A percentile compares a stretch with the other conserved stretches of the same genome.
phyloP scores from a whole-genome alignment of 1,284 basidiomycete species.

The Pseudozyma pruni region DNA sequence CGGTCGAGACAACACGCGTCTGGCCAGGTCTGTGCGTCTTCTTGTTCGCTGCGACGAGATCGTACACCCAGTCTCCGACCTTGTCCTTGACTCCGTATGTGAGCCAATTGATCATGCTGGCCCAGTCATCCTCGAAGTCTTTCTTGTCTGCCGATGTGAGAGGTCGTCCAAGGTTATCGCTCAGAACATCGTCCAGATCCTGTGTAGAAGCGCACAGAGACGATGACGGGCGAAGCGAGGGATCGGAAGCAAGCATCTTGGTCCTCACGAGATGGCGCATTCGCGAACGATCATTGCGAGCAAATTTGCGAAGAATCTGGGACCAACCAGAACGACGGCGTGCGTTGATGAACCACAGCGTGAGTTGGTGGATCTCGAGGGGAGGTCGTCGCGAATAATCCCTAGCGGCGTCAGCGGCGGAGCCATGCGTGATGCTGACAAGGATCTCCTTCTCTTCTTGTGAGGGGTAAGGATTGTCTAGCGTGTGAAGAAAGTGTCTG shows the following conservation, averaged over 20 bases:
- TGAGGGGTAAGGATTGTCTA: constrained; percentile 57
- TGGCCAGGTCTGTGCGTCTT: constrained; percentile 12
- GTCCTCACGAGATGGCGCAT: constrained; percentile 31
- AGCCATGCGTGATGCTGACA: constrained; percentile 40
- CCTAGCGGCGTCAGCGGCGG: too few relatives aligned
- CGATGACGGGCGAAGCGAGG: background rate
- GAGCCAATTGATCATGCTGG: constrained; percentile 49
- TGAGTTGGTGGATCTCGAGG: constrained; percentile 40
- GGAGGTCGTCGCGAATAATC: too few relatives aligned
- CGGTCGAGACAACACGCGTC: constrained; percentile 20
- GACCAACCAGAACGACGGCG: constrained; percentile 65
- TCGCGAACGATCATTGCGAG: constrained; percentile 28
- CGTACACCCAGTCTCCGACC: constrained; percentile 52
- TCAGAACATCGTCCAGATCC: constrained; percentile 21
- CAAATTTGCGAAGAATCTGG: constrained; percentile 49
- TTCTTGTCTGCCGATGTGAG: constrained; percentile 23
- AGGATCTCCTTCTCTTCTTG: constrained; percentile 48
- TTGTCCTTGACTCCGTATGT: constrained; percentile 54
- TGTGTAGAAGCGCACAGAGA: background rate
- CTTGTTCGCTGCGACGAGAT: constrained; percentile 39
- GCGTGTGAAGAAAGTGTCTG: constrained; percentile 52
- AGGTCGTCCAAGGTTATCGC: constrained; percentile 17
- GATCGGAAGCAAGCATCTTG: constrained; percentile 23
- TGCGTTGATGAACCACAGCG: constrained; percentile 66
- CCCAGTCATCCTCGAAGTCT: constrained; percentile 44